phyloP scores from a whole-genome alignment of 192 early-diverging fungal species.

The Coemansia sp. region DNA sequence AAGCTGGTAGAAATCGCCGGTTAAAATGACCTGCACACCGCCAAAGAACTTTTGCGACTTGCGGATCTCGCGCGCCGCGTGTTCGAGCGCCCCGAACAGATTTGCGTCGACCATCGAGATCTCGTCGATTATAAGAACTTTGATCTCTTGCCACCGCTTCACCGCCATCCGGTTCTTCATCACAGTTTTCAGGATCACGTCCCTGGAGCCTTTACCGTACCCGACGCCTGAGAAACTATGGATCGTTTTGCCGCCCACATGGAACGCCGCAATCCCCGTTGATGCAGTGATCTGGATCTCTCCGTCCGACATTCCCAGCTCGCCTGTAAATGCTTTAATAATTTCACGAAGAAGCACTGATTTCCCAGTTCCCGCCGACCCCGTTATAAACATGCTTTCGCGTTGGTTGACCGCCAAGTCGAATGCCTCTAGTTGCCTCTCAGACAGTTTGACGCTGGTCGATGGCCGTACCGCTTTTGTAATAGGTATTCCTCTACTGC shows the following conservation, averaged over 20 bases:
- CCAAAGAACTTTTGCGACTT: slow-evolving; percentile 62
- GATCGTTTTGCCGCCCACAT: slow-evolving; percentile 72
- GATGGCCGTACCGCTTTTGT: background rate
- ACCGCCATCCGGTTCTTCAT: slow-evolving; percentile 35
- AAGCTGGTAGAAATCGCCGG: slow-evolving; percentile 82
- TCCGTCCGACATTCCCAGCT: background rate
- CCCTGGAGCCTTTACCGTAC: slow-evolving; percentile 44
- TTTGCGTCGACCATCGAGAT: slow-evolving; percentile 74
- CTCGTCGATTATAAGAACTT: slow-evolving; percentile 77
- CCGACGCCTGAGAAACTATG: slow-evolving; percentile 74
- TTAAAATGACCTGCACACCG: slow-evolving; percentile 72
- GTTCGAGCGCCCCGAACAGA: slow-evolving; percentile 73
- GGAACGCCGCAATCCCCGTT: slow-evolving; percentile 80
- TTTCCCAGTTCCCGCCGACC: slow-evolving; percentile 70
- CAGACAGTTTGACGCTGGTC: slow-evolving; percentile 25
- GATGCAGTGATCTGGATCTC: slow-evolving; percentile 66
- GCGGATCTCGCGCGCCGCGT: slow-evolving; percentile 59
- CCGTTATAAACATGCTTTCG: slow-evolving; percentile 71
- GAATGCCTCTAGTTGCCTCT: slow-evolving; percentile 63
- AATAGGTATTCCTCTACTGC: background rate
- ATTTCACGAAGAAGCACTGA: slow-evolving; percentile 48
- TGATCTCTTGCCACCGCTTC: slow-evolving; percentile 61
- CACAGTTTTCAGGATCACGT: slow-evolving; percentile 33
- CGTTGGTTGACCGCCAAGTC: slow-evolving; percentile 58
- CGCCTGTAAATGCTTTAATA: slow-evolving; percentile 28